Evolutionary conservation across 2,329 filamentous ascomycete genomes (phyloP).

Genomic region (Metarhizium anisopliae): DNA sequence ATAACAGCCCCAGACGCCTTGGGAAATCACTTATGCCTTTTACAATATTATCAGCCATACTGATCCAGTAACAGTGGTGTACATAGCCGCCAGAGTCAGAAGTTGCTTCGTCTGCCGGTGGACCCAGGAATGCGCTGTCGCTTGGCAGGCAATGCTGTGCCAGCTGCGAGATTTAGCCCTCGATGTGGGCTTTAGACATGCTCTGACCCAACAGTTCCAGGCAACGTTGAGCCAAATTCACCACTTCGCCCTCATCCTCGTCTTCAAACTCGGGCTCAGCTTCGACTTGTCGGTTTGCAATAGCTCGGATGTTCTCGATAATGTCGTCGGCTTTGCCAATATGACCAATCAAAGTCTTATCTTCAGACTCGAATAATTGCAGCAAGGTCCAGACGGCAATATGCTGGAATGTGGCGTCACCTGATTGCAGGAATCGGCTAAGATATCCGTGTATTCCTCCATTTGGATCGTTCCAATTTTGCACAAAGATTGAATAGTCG

Average conservation of each 20-base stretch:
- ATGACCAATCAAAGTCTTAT: conserved; percentile 76
- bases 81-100: background rate
- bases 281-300: conserved; percentile 82
- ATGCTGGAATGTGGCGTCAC: conserved; percentile 95
- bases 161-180: conserved; percentile 46
- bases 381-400: conserved; percentile 98
- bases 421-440: conserved; percentile 83
- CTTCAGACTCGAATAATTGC: conserved; percentile 90
- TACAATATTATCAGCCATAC: background rate
- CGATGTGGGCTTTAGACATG: conserved; percentile 70
- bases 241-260: conserved; percentile 87
- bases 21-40: conserved; percentile 1
- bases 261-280: conserved; percentile 80
- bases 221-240: conserved; percentile 82
- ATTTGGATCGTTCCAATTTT: conserved; percentile 85
- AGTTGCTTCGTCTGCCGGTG: too few species aligned
- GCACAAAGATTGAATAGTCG: conserved; percentile 92
- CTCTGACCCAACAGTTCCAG: conserved; percentile 75
- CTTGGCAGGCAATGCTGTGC: background rate
- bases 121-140: background rate
- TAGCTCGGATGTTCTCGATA: conserved; percentile 82
- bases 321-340: conserved; percentile 89
- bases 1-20: conserved; percentile 2
- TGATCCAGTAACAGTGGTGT: background rate
- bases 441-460: conserved; percentile 95